Evolutionary conservation across 2,329 filamentous ascomycete species (phyloP).

Genomic region (Plenodomus lindquistii): DNA sequence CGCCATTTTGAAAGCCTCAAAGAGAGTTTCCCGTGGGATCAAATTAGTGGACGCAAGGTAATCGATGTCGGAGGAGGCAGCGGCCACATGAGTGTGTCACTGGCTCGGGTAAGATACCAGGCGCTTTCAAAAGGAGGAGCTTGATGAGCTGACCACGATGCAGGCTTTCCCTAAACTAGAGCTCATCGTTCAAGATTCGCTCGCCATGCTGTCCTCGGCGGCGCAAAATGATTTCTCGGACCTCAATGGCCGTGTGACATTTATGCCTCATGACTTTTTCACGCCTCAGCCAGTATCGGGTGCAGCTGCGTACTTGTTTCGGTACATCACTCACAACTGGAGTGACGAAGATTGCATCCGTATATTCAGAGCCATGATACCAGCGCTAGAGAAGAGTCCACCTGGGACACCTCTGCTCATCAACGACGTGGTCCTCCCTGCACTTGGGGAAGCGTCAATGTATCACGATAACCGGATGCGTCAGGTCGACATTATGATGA

Average conservation of each 20-base stretch:
- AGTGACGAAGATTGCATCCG: conserved; percentile 41
- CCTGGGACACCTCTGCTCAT: conserved; percentile 36
- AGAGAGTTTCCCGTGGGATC: conserved; percentile 30
- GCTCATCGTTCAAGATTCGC: conserved; percentile 23
- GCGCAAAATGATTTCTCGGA: conserved; percentile 11
- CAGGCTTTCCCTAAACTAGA: conserved; percentile 18
- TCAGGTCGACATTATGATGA: conserved; percentile 40
- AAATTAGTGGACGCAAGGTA: conserved; percentile 25
- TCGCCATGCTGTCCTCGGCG: conserved; percentile 13
- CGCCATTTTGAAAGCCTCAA: conserved; percentile 27
- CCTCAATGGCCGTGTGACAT: conserved; percentile 19
- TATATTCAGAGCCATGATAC: conserved; percentile 41
- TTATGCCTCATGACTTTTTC: conserved; percentile 30
- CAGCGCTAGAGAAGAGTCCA: conserved; percentile 35
- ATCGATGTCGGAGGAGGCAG: conserved; percentile 39
- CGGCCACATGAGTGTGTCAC: conserved; percentile 22
- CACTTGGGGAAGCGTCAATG: conserved; percentile 15
- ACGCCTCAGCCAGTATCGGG: conserved; percentile 18
- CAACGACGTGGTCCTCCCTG: conserved; percentile 40
- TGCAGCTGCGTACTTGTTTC: conserved; percentile 45
- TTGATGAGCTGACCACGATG: not conserved
- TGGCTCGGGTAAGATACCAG: conserved; percentile 22
- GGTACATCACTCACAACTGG: conserved; percentile 50
- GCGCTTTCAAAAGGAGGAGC: not conserved
- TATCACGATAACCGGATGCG: conserved; percentile 30